Conservation (phyloP, 139 green algal species). For the Microglena sp. region DNA sequence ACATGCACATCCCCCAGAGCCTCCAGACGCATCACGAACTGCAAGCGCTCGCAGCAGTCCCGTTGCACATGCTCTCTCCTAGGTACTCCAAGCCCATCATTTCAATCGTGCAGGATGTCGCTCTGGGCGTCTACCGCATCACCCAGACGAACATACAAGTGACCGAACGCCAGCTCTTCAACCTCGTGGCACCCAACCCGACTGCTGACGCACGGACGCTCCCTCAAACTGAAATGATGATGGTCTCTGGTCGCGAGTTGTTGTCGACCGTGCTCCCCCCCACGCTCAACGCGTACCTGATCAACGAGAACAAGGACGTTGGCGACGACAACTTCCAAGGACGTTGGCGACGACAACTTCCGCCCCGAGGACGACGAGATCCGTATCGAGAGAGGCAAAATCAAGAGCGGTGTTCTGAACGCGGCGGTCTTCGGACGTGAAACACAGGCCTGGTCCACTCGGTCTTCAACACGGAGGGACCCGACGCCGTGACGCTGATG, state of each 20-base stretch:
- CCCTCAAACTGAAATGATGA: no score
- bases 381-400: conserved; percentile 15
- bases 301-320: not conserved
- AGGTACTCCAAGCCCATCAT: conserved; percentile 85
- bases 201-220: no score
- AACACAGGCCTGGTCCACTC: conserved; percentile 76
- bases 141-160: not conserved
- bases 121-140: not conserved
- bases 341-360: conserved; percentile 65
- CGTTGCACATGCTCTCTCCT: conserved; percentile 84
- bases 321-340: no score
- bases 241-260: not conserved
- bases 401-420: conserved; percentile 77
- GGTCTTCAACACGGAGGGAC: conserved; percentile 82
- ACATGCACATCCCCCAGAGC: conserved; percentile 84
- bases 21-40: conserved; percentile 74
- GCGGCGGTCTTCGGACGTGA: conserved; percentile 79
- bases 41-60: conserved; percentile 88
- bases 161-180: not conserved
- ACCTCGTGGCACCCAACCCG: conserved; percentile 24
- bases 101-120: conserved; percentile 65
- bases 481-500: conserved; percentile 46
- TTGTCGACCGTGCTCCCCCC: conserved; percentile 8
- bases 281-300: not conserved
- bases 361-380: not conserved